Percentiles rank a stretch among this genome's conserved stretches.
phyloP scores from a whole-genome alignment of 1,284 basidiomycete species.

The Naganishia albida region DNA sequence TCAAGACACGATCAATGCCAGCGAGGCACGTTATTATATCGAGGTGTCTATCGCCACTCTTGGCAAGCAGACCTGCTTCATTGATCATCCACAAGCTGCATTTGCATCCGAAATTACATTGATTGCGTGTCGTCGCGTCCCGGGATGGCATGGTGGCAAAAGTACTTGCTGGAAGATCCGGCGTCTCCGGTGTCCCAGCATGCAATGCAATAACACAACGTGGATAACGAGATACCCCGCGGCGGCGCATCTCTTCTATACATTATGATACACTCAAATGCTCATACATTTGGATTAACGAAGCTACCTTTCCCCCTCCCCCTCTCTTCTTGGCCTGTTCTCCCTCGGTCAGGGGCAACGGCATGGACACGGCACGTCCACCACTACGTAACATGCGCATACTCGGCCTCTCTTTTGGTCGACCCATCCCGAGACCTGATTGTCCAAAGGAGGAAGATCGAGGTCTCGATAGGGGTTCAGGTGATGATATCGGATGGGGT shows the following conservation, averaged over 20 bases:
- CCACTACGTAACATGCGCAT: conserved; percentile 24
- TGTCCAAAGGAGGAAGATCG: conserved; percentile 25
- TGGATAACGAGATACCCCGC: conserved; percentile 12
- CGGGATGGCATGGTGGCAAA: conserved; percentile 12
- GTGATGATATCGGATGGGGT: conserved; percentile 20
- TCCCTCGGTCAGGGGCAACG: conserved; percentile 15
- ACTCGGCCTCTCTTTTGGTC: conserved; percentile 18
- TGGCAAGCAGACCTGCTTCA: background rate
- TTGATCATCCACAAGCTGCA: conserved; percentile 5
- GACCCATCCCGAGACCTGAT: conserved; percentile 17
- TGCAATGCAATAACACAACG: conserved; percentile 21
- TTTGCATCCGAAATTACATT: conserved; percentile 11
- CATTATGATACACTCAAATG: conserved; percentile 29
- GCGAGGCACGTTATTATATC: background rate
- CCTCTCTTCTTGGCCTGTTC: conserved; percentile 1
- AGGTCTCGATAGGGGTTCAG: conserved; percentile 14
- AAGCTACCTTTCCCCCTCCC: conserved; percentile 21
- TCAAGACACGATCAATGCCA: background rate
- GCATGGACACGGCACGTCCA: conserved; percentile 25
- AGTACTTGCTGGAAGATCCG: conserved; percentile 16
- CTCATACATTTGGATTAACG: conserved; percentile 27
- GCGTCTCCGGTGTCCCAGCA: background rate
- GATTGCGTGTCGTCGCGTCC: background rate
- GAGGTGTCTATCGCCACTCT: background rate
- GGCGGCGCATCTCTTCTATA: conserved; percentile 11